Conservation (phyloP, 305 asterid species). For the Fraxinus paxiana region DNA sequence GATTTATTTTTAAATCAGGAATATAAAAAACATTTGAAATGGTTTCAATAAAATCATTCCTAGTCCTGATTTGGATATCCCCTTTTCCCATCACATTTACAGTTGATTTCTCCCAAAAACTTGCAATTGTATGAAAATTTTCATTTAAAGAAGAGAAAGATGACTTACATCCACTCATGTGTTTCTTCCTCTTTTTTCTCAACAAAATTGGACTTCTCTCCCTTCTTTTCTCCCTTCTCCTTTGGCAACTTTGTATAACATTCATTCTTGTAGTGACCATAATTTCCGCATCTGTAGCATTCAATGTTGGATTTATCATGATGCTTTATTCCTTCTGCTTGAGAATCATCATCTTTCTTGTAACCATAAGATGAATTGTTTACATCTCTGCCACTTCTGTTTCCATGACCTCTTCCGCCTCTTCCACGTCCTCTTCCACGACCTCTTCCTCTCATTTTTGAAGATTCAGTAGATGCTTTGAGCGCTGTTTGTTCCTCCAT, state of each 20-base stretch:
- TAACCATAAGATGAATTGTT: background rate
- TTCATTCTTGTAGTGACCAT: no score
- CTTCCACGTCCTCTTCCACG: background rate
- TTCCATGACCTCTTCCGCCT: background rate
- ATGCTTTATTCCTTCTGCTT: background rate
- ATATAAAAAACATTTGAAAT: background rate
- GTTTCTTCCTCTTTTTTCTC: no score
- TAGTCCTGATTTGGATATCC: background rate
- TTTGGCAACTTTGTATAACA: no score
- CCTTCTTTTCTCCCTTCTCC: no score
- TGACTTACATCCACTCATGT: background rate
- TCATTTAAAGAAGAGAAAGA: background rate
- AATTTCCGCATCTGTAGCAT: background rate
- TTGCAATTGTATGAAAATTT: background rate
- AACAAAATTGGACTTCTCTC: no score
- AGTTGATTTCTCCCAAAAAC: background rate
- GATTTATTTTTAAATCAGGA: background rate
- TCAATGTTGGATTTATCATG: background rate
- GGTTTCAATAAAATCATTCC: background rate
- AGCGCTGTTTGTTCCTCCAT: background rate
- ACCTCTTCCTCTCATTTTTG: background rate
- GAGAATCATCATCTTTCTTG: background rate
- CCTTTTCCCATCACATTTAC: background rate
- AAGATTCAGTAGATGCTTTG: background rate
- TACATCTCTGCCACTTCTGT: background rate